A percentile compares a stretch with the other conserved stretches of the same genome.
Conservation (phyloP, 139 green algal species). For the Auxenochlorella pyrenoidosa region DNA sequence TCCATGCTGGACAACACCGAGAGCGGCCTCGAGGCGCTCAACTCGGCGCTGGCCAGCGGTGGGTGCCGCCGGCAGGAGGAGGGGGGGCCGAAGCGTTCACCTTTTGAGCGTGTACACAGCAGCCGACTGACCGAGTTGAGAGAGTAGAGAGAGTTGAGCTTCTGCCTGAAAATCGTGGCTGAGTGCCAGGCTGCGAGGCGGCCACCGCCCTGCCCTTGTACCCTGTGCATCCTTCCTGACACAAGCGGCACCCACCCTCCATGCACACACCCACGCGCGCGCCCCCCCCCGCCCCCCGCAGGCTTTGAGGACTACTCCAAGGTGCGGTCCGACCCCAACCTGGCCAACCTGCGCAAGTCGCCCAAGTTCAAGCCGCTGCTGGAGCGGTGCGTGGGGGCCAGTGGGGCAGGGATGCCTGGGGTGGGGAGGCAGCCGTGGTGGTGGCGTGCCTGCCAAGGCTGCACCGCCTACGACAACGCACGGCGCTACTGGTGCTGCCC, state of each 20-base stretch:
- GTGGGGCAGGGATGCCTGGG: no score
- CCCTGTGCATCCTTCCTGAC: no score
- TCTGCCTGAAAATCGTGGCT: no score
- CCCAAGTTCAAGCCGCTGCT: slow-evolving; percentile 79
- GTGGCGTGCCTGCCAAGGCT: background rate
- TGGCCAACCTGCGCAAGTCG: slow-evolving; percentile 75
- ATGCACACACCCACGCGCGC: background rate
- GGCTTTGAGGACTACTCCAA: slow-evolving; percentile 96
- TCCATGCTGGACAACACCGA: slow-evolving; percentile 84
- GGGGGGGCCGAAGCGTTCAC: no score
- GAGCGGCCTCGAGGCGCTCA: slow-evolving; percentile 84
- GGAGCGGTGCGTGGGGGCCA: slow-evolving; percentile 53
- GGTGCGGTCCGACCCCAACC: slow-evolving; percentile 90
- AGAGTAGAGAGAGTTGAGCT: no score
- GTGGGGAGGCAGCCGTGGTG: background rate
- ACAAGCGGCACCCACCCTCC: background rate
- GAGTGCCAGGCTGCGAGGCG: no score
- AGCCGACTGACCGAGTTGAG: no score
- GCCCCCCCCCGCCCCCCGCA: background rate
- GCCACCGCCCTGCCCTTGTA: no score
- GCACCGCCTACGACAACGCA: no score
- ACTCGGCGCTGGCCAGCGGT: slow-evolving; percentile 72
- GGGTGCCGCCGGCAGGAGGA: background rate
- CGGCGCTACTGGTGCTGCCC: no score
- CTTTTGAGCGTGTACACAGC: no score